These are phyloP conservation scores for Malassezia restricta DNA, from an alignment of 1,284 basidiomycete species.

Conservation along the genomic window DNA sequence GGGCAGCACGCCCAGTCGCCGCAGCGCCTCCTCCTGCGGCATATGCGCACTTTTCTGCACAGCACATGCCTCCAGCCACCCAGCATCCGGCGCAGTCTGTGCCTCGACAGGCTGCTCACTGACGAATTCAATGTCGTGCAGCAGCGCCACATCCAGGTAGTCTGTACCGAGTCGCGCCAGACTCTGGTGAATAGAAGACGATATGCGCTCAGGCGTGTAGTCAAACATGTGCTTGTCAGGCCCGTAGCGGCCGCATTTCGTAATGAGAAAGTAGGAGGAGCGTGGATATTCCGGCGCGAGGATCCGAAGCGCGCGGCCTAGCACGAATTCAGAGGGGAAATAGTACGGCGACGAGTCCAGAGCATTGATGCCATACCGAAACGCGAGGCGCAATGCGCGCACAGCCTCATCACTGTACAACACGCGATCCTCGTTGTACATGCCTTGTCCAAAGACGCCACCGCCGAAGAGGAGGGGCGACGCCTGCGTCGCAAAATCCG, in stretches of 20 bases:
- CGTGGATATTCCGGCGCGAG: constrained; percentile 34
- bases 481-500: constrained; percentile 8
- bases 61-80: constrained; percentile 6
- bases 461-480: constrained; percentile 40
- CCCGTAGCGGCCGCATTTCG: constrained; percentile 87
- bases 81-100: constrained; percentile 8
- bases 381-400: constrained; percentile 52
- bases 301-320: constrained; percentile 54
- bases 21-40: constrained; percentile 22
- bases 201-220: constrained; percentile 62
- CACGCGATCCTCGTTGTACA: constrained; percentile 32
- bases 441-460: constrained; percentile 35
- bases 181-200: constrained; percentile 60
- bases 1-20: constrained; percentile 30
- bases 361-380: constrained; percentile 68
- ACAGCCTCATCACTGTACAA: constrained; percentile 22
- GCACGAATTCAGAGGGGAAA: constrained; percentile 74
- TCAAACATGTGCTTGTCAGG: constrained; percentile 57
- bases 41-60: neutral
- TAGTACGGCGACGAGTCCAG: constrained; percentile 77
- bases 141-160: constrained; percentile 48
- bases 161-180: constrained; percentile 63
- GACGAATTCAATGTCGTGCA: constrained; percentile 88
- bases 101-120: constrained; percentile 50
- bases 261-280: constrained; percentile 51